These are phyloP conservation scores for Lactarius indigo DNA, from an alignment of 768 basidiomycete species.

Conservation along the genomic window DNA sequence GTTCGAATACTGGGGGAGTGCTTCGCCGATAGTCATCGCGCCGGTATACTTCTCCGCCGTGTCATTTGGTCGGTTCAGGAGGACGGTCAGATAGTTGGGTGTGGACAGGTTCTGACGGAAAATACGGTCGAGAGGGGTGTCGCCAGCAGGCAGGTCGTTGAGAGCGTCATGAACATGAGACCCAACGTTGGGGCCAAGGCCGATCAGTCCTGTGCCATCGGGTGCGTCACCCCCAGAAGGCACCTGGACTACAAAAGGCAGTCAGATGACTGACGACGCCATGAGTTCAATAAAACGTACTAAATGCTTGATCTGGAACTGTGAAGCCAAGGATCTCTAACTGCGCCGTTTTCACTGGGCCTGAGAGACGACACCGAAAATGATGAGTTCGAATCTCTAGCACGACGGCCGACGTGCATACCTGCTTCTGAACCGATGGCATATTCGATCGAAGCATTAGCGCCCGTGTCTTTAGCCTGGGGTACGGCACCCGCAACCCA, in stretches of 20 bases:
- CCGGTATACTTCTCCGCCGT: slow-evolving; percentile 49
- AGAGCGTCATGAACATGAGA: slow-evolving; percentile 42
- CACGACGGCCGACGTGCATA: neutral
- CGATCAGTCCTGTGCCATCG: slow-evolving; percentile 42
- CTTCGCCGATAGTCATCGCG: slow-evolving; percentile 59
- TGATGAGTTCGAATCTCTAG: neutral
- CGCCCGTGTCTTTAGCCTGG: slow-evolving; percentile 38
- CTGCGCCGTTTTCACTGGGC: slow-evolving; percentile 42
- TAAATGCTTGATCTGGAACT: slow-evolving; percentile 44
- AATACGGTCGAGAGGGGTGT: slow-evolving; percentile 60
- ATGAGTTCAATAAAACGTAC: slow-evolving; percentile 33
- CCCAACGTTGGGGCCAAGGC: slow-evolving; percentile 57
- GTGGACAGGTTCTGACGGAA: slow-evolving; percentile 54
- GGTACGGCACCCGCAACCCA: slow-evolving; percentile 51
- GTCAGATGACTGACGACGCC: neutral
- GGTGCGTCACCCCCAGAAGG: slow-evolving; percentile 30
- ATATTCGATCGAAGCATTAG: slow-evolving; percentile 44
- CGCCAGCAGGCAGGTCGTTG: slow-evolving; percentile 37
- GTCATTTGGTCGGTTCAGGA: slow-evolving; percentile 58
- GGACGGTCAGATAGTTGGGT: slow-evolving; percentile 59
- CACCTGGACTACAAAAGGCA: slow-evolving; percentile 38
- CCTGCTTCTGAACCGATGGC: slow-evolving; percentile 46
- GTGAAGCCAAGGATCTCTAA: slow-evolving; percentile 45
- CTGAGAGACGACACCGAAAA: slow-evolving; percentile 23
- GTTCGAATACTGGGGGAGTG: slow-evolving; percentile 45